phyloP scores from a whole-genome alignment of 345 rosid genomes.

The Noccaea bulbosa region DNA sequence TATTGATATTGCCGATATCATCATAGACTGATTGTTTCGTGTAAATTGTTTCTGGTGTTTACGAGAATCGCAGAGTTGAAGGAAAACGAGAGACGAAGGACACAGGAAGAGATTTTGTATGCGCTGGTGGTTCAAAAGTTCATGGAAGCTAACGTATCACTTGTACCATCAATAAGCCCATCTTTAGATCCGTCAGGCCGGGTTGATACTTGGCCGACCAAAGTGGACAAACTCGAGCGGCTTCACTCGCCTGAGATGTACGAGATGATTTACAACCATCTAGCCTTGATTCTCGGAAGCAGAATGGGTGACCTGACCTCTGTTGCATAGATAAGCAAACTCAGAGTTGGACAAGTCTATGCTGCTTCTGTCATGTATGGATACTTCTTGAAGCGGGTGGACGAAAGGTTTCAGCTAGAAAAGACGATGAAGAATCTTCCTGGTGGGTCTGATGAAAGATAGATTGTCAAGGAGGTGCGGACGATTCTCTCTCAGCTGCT shows the following conservation, averaged over 20 bases:
- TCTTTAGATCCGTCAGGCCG: conserved; percentile 63
- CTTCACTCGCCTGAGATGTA: conserved; percentile 91
- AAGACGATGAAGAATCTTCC: conserved; percentile 90
- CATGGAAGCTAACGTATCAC: conserved; percentile 84
- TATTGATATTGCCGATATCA: no score
- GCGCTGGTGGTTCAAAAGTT: conserved; percentile 91
- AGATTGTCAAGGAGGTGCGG: no score
- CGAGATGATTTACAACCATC: conserved; percentile 96
- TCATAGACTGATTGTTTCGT: no score
- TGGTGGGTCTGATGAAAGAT: no score
- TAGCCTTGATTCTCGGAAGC: conserved; percentile 77
- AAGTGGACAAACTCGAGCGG: conserved; percentile 65
- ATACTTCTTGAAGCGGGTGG: conserved; percentile 90
- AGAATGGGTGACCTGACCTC: conserved; percentile 59
- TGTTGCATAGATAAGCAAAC: conserved; percentile 80
- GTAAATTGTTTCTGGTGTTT: conserved; percentile 27
- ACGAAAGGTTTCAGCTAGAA: conserved; percentile 96
- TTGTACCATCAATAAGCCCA: conserved; percentile 66
- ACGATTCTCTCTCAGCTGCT: no score
- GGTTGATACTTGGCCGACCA: conserved; percentile 70
- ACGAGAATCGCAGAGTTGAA: conserved; percentile 98
- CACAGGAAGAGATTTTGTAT: conserved; percentile 84
- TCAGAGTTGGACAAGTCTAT: conserved; percentile 96
- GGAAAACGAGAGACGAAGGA: conserved; percentile 80
- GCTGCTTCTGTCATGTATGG: conserved; percentile 99